Conservation (phyloP, 164 flowering plant species). For the Aristolochia contorta region DNA sequence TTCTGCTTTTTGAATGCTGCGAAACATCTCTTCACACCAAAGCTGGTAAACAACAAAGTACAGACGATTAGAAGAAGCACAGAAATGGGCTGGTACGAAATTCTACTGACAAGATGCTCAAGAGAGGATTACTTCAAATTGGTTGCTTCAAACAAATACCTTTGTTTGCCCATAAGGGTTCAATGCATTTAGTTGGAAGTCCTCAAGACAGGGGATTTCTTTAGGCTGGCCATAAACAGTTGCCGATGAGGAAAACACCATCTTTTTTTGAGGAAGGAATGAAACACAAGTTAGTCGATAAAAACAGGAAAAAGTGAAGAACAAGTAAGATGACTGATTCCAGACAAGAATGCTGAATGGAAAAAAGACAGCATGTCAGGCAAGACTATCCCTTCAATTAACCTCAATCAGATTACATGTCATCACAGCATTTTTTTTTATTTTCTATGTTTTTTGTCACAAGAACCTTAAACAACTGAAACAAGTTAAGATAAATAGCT, state of each 20-base stretch:
- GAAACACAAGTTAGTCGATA: constrained; percentile 6
- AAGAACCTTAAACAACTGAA: too few relatives aligned
- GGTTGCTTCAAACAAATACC: constrained; percentile 27
- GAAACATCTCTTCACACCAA: constrained; percentile 80
- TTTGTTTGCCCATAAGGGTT: constrained; percentile 96
- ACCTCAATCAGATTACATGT: too few relatives aligned
- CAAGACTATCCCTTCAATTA: too few relatives aligned
- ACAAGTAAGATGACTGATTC: too few relatives aligned
- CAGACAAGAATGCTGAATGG: too few relatives aligned
- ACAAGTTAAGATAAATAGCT: too few relatives aligned
- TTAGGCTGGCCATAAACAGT: constrained; percentile 96
- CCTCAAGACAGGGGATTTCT: constrained; percentile 79
- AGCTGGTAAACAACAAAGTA: constrained; percentile 27
- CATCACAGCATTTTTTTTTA: too few relatives aligned
- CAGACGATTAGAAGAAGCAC: background rate
- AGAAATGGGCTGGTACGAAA: background rate
- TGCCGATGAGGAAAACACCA: constrained; percentile 97
- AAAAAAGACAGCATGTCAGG: too few relatives aligned
- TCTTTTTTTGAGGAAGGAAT: constrained; percentile 24
- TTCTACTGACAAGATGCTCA: background rate
- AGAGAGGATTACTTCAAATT: background rate
- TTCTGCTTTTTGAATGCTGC: constrained; percentile 78
- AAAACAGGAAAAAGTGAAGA: background rate
- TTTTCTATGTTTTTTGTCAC: too few relatives aligned
- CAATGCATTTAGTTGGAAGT: constrained; percentile 62